A percentile compares a stretch with the other conserved stretches of the same genome.
Evolutionary conservation across 441 rosid species (phyloP).

Genomic region (Rhodomyrtus psidioides): DNA sequence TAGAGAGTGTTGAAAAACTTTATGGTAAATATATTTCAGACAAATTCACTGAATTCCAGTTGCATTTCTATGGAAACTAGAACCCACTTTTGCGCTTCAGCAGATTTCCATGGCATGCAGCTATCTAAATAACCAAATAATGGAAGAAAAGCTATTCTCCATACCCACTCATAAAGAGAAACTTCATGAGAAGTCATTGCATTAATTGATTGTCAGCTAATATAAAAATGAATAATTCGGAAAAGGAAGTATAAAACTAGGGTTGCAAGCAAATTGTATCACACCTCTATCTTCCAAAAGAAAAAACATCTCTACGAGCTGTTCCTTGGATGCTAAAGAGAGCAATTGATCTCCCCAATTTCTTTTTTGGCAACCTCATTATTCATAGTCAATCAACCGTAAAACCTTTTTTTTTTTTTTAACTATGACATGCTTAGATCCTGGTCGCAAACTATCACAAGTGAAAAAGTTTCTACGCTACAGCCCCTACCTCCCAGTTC

Average conservation of each 20-base stretch:
- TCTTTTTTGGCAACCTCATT: not conserved
- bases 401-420: not conserved
- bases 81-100: not conserved
- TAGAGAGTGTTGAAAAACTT: not conserved
- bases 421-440: not conserved
- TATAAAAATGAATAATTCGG: not conserved
- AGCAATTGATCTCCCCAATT: not conserved
- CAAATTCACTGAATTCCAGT: not conserved
- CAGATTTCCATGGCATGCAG: not conserved
- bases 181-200: not conserved
- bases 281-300: not conserved
- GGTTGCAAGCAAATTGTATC: not conserved
- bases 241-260: not conserved
- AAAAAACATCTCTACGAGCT: not conserved
- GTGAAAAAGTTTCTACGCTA: not conserved
- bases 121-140: not conserved
- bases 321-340: not conserved
- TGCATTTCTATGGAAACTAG: not conserved
- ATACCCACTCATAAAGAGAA: not conserved
- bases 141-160: not conserved
- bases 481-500: slow-evolving; percentile 77
- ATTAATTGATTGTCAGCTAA: not conserved
- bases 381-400: not conserved
- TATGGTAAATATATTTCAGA: not conserved
- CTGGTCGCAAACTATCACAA: not conserved